Evolutionary conservation across 2,329 filamentous ascomycete species (phyloP).

Genomic region (Aspergillus niger): DNA sequence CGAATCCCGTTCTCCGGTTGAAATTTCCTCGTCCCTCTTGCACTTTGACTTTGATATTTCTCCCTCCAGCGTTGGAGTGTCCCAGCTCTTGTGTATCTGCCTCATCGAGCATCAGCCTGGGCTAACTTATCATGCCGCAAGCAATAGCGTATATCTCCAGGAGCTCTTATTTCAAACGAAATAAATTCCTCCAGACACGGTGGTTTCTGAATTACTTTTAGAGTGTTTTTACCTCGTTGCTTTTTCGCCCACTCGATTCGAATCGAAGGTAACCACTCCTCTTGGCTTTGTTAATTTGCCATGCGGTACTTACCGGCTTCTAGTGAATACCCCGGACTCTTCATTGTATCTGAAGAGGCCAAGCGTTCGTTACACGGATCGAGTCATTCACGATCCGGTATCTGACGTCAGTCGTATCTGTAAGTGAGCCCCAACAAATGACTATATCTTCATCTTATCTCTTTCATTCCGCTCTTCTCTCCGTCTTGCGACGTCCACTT

Average conservation of each 20-base stretch:
- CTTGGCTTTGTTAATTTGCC: not conserved
- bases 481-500: no score
- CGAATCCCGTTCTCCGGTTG: not conserved
- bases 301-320: not conserved
- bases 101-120: not conserved
- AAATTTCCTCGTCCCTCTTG: not conserved
- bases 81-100: not conserved
- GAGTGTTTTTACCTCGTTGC: not conserved
- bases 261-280: not conserved
- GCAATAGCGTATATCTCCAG: slow-evolving; percentile 14
- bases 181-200: not conserved
- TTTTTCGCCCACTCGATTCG: not conserved
- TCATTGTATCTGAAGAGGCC: not conserved
- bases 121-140: slow-evolving; percentile 13
- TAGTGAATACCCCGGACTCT: slow-evolving; percentile 4
- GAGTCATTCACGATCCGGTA: not conserved
- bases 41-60: not conserved
- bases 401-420: slow-evolving; percentile 1
- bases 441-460: no score
- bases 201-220: slow-evolving; percentile 6
- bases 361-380: not conserved
- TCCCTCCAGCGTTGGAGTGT: not conserved
- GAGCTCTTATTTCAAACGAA: slow-evolving; percentile 3
- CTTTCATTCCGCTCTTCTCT: not conserved
- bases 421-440: not conserved